A percentile compares a stretch with the other conserved stretches of the same genome.
Conservation (phyloP, 108 stramenopile genomes). For the Skeletonema costatum region DNA sequence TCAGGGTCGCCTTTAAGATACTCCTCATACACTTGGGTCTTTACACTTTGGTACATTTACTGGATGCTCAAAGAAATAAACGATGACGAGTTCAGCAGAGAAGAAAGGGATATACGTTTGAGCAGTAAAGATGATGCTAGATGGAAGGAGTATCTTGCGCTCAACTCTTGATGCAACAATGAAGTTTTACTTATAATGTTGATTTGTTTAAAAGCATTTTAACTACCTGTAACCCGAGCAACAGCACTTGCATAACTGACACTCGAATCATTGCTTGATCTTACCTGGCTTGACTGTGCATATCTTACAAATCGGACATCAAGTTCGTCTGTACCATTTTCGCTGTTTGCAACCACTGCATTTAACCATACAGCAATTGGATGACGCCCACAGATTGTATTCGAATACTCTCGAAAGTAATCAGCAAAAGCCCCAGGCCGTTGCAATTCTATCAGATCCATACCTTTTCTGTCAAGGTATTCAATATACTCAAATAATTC, state of each 20-base stretch:
- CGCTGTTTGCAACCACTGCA: conserved; percentile 30
- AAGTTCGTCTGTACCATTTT: conserved; percentile 2
- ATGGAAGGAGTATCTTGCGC: conserved; percentile 25
- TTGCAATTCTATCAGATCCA: conserved; percentile 74
- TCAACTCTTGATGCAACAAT: conserved; percentile 3
- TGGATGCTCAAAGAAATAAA: conserved; percentile 41
- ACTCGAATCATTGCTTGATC: conserved; percentile 61
- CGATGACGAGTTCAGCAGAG: conserved; percentile 31
- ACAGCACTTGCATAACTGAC: conserved; percentile 90
- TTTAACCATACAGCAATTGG: conserved; percentile 80
- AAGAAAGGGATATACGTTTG: conserved; percentile 33
- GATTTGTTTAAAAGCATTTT: not conserved
- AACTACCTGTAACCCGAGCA: conserved; percentile 23
- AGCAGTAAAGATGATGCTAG: conserved; percentile 28
- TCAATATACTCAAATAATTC: conserved; percentile 61
- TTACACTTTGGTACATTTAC: too few relatives aligned
- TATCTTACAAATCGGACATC: conserved; percentile 83
- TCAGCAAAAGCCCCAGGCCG: conserved; percentile 85
- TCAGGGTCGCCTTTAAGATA: too few relatives aligned
- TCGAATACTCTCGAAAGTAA: conserved; percentile 72
- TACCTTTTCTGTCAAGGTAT: conserved; percentile 74
- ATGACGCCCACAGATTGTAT: conserved; percentile 89
- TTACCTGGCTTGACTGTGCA: conserved; percentile 67
- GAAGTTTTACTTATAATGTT: not conserved
- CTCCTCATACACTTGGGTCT: too few relatives aligned